phyloP scores from a whole-genome alignment of 140 eudicot species.

The Erigeron philadelphicus region DNA sequence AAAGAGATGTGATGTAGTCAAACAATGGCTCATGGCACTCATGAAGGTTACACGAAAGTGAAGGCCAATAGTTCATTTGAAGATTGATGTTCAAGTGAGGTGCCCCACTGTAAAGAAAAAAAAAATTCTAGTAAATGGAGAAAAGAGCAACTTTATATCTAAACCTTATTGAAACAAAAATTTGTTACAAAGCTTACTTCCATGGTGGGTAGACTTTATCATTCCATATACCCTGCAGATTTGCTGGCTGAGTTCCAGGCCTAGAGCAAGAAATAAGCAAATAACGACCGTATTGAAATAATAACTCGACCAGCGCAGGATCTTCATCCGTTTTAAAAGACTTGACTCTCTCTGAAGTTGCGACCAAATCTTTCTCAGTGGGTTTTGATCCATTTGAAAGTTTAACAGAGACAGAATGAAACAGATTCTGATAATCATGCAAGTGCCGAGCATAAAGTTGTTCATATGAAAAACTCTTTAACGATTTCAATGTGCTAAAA shows the following conservation, averaged over 20 bases:
- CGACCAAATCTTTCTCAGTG: constrained; percentile 9
- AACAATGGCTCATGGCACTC: constrained; percentile 19
- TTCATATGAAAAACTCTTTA: constrained; percentile 42
- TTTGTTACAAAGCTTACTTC: constrained; percentile 49
- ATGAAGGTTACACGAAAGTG: constrained; percentile 16
- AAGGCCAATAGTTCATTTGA: constrained; percentile 20
- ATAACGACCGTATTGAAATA: constrained; percentile 77
- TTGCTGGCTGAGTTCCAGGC: constrained; percentile 73
- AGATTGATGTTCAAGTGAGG: constrained; percentile 20
- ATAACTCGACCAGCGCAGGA: constrained; percentile 63
- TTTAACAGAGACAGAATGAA: constrained; percentile 63
- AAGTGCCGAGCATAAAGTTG: constrained; percentile 61
- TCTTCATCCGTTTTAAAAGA: constrained; percentile 68
- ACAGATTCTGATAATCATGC: constrained; percentile 62
- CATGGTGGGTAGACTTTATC: constrained; percentile 62
- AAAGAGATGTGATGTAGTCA: constrained; percentile 10
- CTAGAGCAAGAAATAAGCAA: constrained; percentile 76
- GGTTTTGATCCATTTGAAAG: constrained; percentile 46
- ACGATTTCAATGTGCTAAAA: constrained; percentile 32
- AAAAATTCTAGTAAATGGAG: neutral
- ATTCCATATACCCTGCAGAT: constrained; percentile 87
- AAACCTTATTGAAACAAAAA: neutral
- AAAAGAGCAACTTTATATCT: neutral
- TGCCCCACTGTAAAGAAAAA: neutral
- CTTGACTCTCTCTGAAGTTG: constrained; percentile 64